A percentile compares a stretch with the other conserved stretches of the same genome.
Conservation (phyloP, 75 land plant species). For the Larix kaempferi region DNA sequence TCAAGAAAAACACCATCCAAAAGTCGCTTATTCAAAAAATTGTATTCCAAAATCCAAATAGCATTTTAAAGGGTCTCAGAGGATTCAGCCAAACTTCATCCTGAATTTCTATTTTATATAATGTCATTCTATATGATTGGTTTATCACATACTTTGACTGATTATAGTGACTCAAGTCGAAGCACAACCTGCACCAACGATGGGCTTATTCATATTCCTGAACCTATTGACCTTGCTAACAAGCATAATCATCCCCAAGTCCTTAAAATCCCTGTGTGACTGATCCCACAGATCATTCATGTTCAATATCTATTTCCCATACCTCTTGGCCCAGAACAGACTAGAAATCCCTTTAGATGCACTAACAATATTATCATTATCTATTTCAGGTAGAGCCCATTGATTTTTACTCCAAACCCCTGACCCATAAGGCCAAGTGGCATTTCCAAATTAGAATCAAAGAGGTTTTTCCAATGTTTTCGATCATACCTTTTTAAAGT, state of each 20-base stretch:
- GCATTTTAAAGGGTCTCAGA: neutral
- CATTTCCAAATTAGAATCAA: constrained; percentile 82
- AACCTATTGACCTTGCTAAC: too few relatives aligned
- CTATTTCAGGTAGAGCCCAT: constrained; percentile 77
- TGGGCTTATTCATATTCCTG: too few relatives aligned
- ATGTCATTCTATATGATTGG: neutral
- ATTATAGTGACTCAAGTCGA: neutral
- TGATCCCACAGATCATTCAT: too few relatives aligned
- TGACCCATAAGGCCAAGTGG: constrained; percentile 90
- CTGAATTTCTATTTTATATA: neutral
- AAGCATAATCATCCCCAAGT: too few relatives aligned
- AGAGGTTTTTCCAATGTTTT: constrained; percentile 60
- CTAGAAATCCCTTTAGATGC: too few relatives aligned
- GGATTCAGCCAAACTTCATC: neutral
- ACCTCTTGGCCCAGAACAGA: too few relatives aligned
- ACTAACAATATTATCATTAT: constrained; percentile 67
- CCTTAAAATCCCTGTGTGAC: too few relatives aligned
- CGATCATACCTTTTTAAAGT: constrained; percentile 37
- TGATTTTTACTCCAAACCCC: constrained; percentile 94
- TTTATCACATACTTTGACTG: neutral
- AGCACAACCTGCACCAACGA: too few relatives aligned
- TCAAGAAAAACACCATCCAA: neutral
- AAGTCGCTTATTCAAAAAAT: neutral
- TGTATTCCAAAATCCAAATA: neutral
- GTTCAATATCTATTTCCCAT: too few relatives aligned